Conservation (phyloP, 2,329 filamentous ascomycete species). For the Botrytis fragariae region DNA sequence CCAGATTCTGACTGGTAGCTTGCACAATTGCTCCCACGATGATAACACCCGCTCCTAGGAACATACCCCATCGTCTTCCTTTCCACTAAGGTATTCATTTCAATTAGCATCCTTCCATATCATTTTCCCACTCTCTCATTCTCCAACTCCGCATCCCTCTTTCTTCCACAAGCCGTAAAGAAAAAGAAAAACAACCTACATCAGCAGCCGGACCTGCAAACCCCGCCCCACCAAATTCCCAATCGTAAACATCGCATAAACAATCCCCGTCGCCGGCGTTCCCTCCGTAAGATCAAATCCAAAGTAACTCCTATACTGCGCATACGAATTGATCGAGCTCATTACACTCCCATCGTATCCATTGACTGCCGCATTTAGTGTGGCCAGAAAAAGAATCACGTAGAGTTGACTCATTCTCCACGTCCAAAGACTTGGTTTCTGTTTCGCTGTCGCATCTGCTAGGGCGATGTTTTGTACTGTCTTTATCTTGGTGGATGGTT, state of each 20-base stretch:
- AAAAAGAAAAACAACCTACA: slow-evolving; percentile 1
- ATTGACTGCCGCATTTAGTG: slow-evolving; percentile 37
- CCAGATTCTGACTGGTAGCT: slow-evolving; percentile 34
- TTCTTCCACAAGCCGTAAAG: not conserved
- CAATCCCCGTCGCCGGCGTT: slow-evolving; percentile 27
- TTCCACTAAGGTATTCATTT: slow-evolving; percentile 5
- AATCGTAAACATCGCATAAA: slow-evolving; percentile 23
- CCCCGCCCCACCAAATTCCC: slow-evolving; percentile 18
- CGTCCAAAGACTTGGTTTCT: slow-evolving; percentile 15
- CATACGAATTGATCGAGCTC: slow-evolving; percentile 48
- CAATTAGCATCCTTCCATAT: not conserved
- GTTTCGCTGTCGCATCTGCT: slow-evolving; percentile 9
- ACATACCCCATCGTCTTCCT: slow-evolving; percentile 25
- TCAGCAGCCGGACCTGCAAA: slow-evolving; percentile 15
- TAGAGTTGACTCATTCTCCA: slow-evolving; percentile 19
- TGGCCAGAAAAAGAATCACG: slow-evolving; percentile 24
- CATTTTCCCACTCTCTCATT: too few species aligned
- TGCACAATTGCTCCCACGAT: slow-evolving; percentile 25
- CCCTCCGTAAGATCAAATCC: slow-evolving; percentile 22
- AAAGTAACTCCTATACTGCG: slow-evolving; percentile 40
- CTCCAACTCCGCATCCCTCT: too few species aligned
- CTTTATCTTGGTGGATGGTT: not conserved
- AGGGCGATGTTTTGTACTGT: slow-evolving; percentile 6
- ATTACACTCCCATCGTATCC: slow-evolving; percentile 51
- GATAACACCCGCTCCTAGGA: slow-evolving; percentile 25